These are phyloP conservation scores for Kodamaea sp. DNA, from an alignment of 1,139 yeast genomes.

Conservation along the genomic window DNA sequence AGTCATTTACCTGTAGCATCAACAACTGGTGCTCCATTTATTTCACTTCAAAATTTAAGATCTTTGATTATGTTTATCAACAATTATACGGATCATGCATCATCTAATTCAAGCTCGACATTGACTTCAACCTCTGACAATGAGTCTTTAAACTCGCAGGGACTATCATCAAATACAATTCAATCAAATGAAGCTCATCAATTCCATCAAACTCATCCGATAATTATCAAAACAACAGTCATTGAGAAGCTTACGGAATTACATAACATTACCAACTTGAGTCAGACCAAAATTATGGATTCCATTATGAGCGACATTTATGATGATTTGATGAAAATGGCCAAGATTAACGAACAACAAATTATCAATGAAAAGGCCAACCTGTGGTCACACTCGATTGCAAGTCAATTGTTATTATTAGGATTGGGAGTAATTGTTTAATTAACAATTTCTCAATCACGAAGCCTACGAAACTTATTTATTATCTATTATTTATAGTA, in stretches of 20 bases:
- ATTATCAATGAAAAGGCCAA: conserved; percentile 44
- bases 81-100: conserved; percentile 19
- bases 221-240: conserved; percentile 51
- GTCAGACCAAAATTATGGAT: conserved; percentile 51
- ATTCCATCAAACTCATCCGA: conserved; percentile 19
- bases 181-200: background rate
- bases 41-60: conserved; percentile 56
- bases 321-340: conserved; percentile 53
- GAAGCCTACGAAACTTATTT: background rate
- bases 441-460: conserved; percentile 1
- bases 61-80: conserved; percentile 61
- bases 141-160: too few relatives aligned
- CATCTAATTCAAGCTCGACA: background rate
- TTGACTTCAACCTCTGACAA: background rate
- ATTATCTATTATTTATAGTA: conserved; percentile 2
- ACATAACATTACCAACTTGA: conserved; percentile 42
- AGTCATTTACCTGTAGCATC: conserved; percentile 49
- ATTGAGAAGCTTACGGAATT: conserved; percentile 58
- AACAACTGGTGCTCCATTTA: conserved; percentile 49
- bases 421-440: conserved; percentile 60
- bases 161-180: background rate
- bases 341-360: conserved; percentile 47
- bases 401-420: conserved; percentile 54
- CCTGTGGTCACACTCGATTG: conserved; percentile 58
- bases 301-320: conserved; percentile 55